These are phyloP conservation scores for Mesotaenium endlicherianum DNA, from an alignment of 139 green algal genomes.

Conservation along the genomic window DNA sequence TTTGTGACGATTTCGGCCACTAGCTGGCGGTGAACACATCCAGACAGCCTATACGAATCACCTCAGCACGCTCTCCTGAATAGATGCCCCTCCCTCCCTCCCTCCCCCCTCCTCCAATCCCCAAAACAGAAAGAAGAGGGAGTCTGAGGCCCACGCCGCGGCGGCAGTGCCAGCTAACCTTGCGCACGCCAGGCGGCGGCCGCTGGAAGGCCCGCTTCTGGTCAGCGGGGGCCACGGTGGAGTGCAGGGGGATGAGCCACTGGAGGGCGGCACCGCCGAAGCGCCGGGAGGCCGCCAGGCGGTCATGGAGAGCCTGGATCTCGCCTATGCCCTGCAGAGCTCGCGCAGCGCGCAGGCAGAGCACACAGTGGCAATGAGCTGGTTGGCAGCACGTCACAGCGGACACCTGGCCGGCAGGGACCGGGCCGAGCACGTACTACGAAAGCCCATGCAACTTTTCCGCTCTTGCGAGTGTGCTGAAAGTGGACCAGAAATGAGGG, in stretches of 20 bases:
- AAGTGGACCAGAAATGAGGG: too few relatives aligned
- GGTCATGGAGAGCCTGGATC: conserved; percentile 61
- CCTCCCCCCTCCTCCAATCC: too few relatives aligned
- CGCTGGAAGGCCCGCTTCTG: conserved; percentile 59
- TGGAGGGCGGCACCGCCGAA: conserved; percentile 1
- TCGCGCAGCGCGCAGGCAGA: neutral
- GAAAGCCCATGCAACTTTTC: too few relatives aligned
- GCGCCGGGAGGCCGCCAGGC: conserved; percentile 1
- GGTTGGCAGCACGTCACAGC: too few relatives aligned
- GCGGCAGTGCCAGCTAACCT: conserved; percentile 56
- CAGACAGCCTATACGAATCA: too few relatives aligned
- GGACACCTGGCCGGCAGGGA: too few relatives aligned
- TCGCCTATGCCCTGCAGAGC: conserved; percentile 68
- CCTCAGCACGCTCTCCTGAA: too few relatives aligned
- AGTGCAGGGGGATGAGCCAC: conserved; percentile 82
- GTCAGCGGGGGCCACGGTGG: conserved; percentile 69
- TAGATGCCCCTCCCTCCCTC: neutral
- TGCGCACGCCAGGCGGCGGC: conserved; percentile 55
- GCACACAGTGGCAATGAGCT: neutral
- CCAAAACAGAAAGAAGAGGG: neutral
- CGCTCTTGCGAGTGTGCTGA: too few relatives aligned
- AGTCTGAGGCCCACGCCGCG: neutral
- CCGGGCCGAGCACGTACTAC: too few relatives aligned
- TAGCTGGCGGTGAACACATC: too few relatives aligned
- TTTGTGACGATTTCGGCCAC: too few relatives aligned